Conservation (phyloP, 148 eudicot species). For the Camellia lanceoleosa region DNA sequence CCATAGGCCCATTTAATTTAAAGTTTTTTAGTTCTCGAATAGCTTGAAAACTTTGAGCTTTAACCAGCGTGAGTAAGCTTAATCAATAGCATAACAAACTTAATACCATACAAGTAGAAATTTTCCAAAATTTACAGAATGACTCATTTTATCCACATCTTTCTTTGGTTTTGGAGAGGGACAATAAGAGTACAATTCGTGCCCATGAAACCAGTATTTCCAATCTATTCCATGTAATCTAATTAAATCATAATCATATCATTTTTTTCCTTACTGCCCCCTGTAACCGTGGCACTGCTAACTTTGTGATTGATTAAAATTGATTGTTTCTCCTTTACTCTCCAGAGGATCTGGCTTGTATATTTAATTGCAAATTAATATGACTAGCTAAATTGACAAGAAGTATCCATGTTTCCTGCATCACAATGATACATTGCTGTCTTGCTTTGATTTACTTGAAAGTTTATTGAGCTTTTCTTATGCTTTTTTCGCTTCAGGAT, state of each 20-base stretch:
- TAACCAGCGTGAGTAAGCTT: neutral
- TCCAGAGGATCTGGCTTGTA: neutral
- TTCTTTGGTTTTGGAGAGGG: neutral
- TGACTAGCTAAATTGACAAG: neutral
- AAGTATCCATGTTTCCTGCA: neutral
- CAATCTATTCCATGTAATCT: neutral
- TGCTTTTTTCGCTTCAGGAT: conserved; percentile 42
- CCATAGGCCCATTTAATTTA: no score
- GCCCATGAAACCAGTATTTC: neutral
- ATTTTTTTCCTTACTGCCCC: neutral
- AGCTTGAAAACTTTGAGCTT: no score
- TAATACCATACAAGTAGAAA: neutral
- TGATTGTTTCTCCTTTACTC: neutral
- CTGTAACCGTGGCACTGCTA: neutral
- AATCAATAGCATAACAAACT: neutral
- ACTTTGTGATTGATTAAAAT: neutral
- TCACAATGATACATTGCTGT: neutral
- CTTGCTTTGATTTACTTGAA: neutral
- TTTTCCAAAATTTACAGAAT: neutral
- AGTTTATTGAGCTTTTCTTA: neutral
- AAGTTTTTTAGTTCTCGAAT: no score
- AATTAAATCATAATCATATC: neutral
- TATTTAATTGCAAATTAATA: neutral
- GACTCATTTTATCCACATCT: neutral
- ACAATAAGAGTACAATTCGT: neutral